Base-by-base conservation (phyloP, 768 basidiomycete genomes). In the Sporobolomyces roseus region DNA sequence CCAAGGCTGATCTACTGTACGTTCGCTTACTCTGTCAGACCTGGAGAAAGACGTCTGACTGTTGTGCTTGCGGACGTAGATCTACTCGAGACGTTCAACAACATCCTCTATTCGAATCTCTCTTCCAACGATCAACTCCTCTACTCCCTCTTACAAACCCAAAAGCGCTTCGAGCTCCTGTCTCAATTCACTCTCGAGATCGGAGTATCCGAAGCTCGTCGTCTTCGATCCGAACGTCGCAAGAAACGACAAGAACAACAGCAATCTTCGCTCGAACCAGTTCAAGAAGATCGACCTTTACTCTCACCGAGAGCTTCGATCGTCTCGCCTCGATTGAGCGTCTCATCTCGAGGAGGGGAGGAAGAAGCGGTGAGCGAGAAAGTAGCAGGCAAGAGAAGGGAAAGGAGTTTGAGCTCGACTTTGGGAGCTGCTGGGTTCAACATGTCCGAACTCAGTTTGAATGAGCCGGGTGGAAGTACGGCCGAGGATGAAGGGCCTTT, bases 311-410 rank as follows among this genome's bases (percentile, higher is more conserved):
- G 27, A 38, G 4, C 29, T n/a, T 38, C 52, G 46, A 54, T 35
- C 25, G 23, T 36, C 8, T n/a, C 51, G 10, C 25, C 62, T 23
- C 35, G 61, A 51, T 45, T 30, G 61, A 53, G 61, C 48, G 8
- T 53, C 23, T 53, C 51, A 3, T 49, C 71, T n/a, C 6, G 52
- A 17, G 52, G 30, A 8, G 32, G 5, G 30, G 9, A 32, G 10
- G 9, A 32, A 53, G 19, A n/a, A 6, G 32, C 19, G n/a, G 9
- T 76, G 83, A 52, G 90, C 90, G n/a, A 93, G 78, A 97, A 94
- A 76, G 91, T 85, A 1, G 82, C 88, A 68, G 94, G 94, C 0
- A 99, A 98, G 81, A 89, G 92, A 88, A 84, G 84, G 72, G 90
- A 87, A 74, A 83, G 88, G 9, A 29, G 71, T 8, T 76, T 77